Conservation (phyloP, 2,329 filamentous ascomycete genomes). For the Pseudogymnoascus sp. region DNA sequence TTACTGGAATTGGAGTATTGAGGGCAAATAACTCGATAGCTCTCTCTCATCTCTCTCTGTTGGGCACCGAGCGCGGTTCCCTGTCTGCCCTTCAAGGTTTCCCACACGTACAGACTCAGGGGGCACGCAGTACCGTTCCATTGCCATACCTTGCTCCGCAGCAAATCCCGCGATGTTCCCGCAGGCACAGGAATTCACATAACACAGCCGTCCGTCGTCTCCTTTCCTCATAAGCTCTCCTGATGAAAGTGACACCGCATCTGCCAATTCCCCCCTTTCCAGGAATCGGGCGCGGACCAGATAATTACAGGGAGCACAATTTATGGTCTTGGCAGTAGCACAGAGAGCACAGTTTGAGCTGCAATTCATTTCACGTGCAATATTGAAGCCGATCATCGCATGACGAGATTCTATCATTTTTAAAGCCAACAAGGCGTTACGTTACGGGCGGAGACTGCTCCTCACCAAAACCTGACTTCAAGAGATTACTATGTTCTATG, state of each 20-base stretch:
- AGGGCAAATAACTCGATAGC: neutral
- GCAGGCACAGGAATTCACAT: slow-evolving; percentile 8
- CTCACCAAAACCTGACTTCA: neutral
- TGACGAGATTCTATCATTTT: slow-evolving; percentile 2
- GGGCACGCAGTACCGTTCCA: slow-evolving; percentile 1
- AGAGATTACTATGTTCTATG: neutral
- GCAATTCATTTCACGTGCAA: slow-evolving; percentile 2
- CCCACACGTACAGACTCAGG: neutral
- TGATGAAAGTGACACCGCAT: neutral
- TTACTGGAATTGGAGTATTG: neutral
- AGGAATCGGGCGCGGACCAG: neutral
- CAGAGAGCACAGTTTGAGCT: neutral
- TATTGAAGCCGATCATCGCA: neutral
- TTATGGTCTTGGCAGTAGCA: slow-evolving; percentile 5
- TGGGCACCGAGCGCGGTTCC: neutral
- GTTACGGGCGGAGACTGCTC: neutral
- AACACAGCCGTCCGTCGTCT: neutral
- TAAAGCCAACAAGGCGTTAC: neutral
- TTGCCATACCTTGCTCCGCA: slow-evolving; percentile 3
- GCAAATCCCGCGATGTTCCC: slow-evolving; percentile 1
- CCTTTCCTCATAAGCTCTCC: slow-evolving; percentile 1
- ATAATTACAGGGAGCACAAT: neutral
- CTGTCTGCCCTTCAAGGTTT: neutral
- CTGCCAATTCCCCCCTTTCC: slow-evolving; percentile 3
- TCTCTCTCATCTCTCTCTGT: neutral